Evolutionary conservation across 306 rosid genomes (phyloP), one percentile per base, ranked within the genome.

Genomic region (Cyclanthera cordifolia): DNA sequence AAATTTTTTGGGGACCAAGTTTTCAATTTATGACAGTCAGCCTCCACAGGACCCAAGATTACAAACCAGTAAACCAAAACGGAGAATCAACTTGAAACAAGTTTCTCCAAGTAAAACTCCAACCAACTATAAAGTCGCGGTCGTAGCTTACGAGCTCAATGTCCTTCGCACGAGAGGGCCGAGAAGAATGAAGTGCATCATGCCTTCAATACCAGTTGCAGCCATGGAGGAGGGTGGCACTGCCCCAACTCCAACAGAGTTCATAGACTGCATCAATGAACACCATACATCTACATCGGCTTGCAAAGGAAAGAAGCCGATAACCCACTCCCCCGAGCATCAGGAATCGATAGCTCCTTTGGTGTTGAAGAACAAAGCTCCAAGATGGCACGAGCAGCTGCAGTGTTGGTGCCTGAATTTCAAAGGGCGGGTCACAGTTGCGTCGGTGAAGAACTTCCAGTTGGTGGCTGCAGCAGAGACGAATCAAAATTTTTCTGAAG

Each of bases 351-450:
- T 46, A 24, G 39, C 54, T 34, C 87, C 95, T 4, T 74, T 89
- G 72, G 58, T 89, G 72, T 74, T 92, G 89, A 89, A 79, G 82
- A 92, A 87, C 43, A 89, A 87, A 76, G 80, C 90, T 61, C 96
- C 98, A 54, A 86, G 98, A 74, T 92, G 96, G 98, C 98, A 89
- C 19, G 96, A 89, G 72, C 98, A 89, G 69, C 85, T 89, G 21
- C 96, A 89, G 27, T 92, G 98, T 74, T 92, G 99, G 99, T 93
- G 99, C 78, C 77, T 93, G 61, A 93, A 93, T 79, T 93, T 93
- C 82, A 93, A 83, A 74, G 99, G 99, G 68, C 83, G 99, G 0
- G 99, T 93, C 52, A 90, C 96, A 0, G 96, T 93, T 61, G 96
- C 99, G 9, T 93, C 96, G 0, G 99, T 93, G 71, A 90, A 93